Conservation (phyloP, 2,329 filamentous ascomycete species). For the Colletotrichum filicis region DNA sequence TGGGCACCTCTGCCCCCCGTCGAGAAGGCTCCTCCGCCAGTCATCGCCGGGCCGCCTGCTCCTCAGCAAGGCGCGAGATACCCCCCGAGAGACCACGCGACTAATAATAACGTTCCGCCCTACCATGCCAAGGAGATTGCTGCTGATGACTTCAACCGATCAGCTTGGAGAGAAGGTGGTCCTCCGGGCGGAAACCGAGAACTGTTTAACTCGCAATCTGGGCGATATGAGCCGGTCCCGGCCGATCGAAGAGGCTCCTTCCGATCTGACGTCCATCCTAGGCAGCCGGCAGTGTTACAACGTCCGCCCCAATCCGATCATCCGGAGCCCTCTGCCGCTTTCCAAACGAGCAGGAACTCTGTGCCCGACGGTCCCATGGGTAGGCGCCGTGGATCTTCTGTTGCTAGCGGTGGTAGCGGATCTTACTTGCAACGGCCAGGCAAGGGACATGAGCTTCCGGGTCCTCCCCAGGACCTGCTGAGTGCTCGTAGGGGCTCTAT, state of each 20-base stretch:
- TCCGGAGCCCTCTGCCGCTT: slow-evolving; percentile 86
- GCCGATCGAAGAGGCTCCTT: slow-evolving; percentile 76
- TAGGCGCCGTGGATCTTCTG: slow-evolving; percentile 87
- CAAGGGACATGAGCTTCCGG: slow-evolving; percentile 54
- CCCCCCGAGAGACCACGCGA: slow-evolving; percentile 43
- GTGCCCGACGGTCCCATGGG: slow-evolving; percentile 75
- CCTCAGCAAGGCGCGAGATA: slow-evolving; percentile 41
- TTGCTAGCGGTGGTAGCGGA: slow-evolving; percentile 88
- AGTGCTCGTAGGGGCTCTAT: slow-evolving; percentile 60
- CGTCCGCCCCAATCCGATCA: slow-evolving; percentile 72
- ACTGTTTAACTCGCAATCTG: slow-evolving; percentile 94
- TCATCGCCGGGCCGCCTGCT: slow-evolving; percentile 66
- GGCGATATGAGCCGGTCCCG: slow-evolving; percentile 87
- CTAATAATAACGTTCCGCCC: slow-evolving; percentile 63
- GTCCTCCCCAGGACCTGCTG: slow-evolving; percentile 55
- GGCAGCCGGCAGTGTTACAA: slow-evolving; percentile 84
- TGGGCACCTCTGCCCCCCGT: slow-evolving; percentile 91
- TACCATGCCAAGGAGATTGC: slow-evolving; percentile 81
- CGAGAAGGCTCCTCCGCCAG: slow-evolving; percentile 81
- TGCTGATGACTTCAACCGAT: slow-evolving; percentile 91
- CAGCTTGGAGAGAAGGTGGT: slow-evolving; percentile 81
- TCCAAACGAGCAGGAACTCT: slow-evolving; percentile 78
- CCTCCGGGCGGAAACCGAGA: slow-evolving; percentile 73
- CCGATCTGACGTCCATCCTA: slow-evolving; percentile 73
- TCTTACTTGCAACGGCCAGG: slow-evolving; percentile 69